Base-by-base conservation (phyloP, 2,329 filamentous ascomycete genomes). In the Emmonsiellopsis sp. region DNA sequence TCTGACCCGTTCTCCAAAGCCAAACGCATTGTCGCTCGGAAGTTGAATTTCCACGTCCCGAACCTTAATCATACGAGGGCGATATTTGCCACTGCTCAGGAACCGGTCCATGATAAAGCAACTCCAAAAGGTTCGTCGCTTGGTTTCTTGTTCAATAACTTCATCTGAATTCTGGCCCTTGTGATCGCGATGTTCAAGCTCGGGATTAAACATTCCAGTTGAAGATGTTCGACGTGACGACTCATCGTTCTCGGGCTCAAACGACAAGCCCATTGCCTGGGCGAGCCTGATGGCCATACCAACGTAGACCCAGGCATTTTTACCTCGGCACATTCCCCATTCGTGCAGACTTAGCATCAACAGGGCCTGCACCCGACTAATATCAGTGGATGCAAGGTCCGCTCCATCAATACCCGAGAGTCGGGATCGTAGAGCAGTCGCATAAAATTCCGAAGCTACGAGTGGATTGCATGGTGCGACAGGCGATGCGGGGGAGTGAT, bases 271-370 rank as follows among this genome's bases (percentile, higher is more conserved):
- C 63, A 75, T 70, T 11, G 70, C 68, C 53, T 76, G 74, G 2
- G 73, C 68, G 27, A 75, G 62, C 14, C 74, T 65, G 21, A 75
- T 70, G 3, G 70, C 72, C 58, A 77, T 70, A 5, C 72, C 72
- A 40, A 76, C 70, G 53, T 76, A 76, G 13, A 73, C 57, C 74
- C 77, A 82, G 6, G 78, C 77, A 52, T 73, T 76, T 39, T 70
- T 69, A 11, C 78, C 78, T 48, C 76, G 71, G 54, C 74, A 75
- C 69, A 77, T 78, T 33, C 77, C 75, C 77, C 78, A 82, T 58
- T 81, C 79, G 57, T 81, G 78, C 48, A 80, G 66, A 2, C 74
- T 75, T 4, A 82, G 68, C 77, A 82, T 80, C 33, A 82, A 64
- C 21, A 77, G 66, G 3, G 77, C 75, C 60, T 82, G 79, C 0